phyloP scores from a whole-genome alignment of 331 rosid species.

The Malus hybrid region DNA sequence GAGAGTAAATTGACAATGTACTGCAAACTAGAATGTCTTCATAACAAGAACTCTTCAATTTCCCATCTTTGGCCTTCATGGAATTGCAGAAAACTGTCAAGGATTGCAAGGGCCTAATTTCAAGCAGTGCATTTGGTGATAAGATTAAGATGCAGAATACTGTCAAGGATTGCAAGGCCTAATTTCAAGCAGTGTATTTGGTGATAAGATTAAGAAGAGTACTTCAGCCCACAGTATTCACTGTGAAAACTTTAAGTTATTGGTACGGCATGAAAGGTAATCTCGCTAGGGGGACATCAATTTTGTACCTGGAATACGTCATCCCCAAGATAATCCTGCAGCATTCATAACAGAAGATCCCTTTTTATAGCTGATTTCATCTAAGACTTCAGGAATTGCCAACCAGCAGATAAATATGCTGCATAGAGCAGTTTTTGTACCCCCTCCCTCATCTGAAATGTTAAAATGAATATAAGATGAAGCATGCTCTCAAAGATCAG shows the following conservation, averaged over 20 bases:
- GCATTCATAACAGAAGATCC: conserved; percentile 58
- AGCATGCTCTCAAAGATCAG: not conserved
- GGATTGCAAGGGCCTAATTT: not conserved
- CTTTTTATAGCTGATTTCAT: conserved; percentile 50
- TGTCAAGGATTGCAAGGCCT: not conserved
- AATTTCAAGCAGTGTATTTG: not conserved
- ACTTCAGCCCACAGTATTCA: not conserved
- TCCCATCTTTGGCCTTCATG: not conserved
- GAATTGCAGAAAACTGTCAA: not conserved
- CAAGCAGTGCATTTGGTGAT: not conserved
- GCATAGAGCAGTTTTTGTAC: not conserved
- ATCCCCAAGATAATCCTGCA: conserved; percentile 51
- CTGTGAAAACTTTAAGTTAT: not conserved
- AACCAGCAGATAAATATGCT: not conserved
- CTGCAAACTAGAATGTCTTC: not conserved
- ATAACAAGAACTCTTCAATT: not conserved
- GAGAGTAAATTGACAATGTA: not conserved
- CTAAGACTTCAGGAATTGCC: conserved; percentile 39
- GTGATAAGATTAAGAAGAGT: not conserved
- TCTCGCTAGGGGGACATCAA: not conserved
- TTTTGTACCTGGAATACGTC: conserved; percentile 40
- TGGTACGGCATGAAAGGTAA: not conserved
- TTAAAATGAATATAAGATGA: not conserved
- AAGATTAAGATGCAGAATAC: not conserved
- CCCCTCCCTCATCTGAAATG: not conserved